phyloP scores from a whole-genome alignment of 495 filamentous ascomycete genomes.

The Podospora conica region DNA sequence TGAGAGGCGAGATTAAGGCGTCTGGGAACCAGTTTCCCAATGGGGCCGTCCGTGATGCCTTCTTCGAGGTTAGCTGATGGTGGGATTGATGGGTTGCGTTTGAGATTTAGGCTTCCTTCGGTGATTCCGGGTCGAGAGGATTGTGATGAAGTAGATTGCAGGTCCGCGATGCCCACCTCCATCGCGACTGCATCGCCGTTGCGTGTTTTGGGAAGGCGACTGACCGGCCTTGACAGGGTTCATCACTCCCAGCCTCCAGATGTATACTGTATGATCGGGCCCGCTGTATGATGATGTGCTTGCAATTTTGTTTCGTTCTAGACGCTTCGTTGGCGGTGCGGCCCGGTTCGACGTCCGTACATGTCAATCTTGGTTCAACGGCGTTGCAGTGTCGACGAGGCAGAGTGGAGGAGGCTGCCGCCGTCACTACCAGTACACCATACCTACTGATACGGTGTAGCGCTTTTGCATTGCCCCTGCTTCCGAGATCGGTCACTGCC shows the following conservation, averaged over 20 bases:
- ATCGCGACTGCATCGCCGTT: neutral
- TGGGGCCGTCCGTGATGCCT: neutral
- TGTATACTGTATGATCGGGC: no score
- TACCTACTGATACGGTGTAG: neutral
- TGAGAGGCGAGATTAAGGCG: neutral
- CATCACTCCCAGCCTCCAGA: no score
- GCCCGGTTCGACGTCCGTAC: neutral
- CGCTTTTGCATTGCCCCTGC: neutral
- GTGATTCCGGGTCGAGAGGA: neutral
- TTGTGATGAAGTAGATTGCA: neutral
- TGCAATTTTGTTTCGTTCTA: neutral
- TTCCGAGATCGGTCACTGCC: neutral
- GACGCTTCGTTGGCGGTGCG: neutral
- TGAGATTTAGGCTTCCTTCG: neutral
- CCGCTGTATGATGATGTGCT: neutral
- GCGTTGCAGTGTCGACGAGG: neutral
- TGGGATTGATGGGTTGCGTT: neutral
- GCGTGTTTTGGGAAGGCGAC: neutral
- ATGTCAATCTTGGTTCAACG: neutral
- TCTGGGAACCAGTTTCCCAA: neutral
- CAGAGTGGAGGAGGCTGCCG: neutral
- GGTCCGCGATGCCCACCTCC: neutral
- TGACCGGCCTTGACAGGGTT: neutral
- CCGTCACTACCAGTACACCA: neutral
- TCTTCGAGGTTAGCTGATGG: neutral